Base-by-base conservation (phyloP, 768 basidiomycete species). In the Sarcodon sp. region DNA sequence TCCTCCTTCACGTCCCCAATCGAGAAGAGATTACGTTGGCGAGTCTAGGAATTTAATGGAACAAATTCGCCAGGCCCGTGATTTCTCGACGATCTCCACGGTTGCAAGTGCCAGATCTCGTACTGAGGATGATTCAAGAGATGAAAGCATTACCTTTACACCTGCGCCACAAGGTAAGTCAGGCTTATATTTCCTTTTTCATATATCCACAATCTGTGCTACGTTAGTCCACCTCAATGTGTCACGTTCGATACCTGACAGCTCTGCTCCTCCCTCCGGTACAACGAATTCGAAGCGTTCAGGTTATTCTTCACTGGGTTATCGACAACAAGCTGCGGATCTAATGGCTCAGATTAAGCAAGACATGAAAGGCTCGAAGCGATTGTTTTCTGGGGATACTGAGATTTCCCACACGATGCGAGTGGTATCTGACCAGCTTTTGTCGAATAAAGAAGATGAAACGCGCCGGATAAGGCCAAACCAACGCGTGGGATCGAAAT, bases 291-390 rank as follows among this genome's bases (percentile, higher is more conserved):
- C 39, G 8, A 63, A 61, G 16, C 60, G 61, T 9, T 65, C 64
- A 15, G 55, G 67, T 3, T 76, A 77, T 50, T 80, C 83, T 0
- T 81, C 85, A 7, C 68, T 79, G 16, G 75, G 73, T 7, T 87
- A 87, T 60, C 77, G 88, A 37, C 70, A 78, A 54, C 80, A 87
- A 54, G 90, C 87, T 10, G 84, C 78, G 7, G 78, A 71, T 21
- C 64, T 93, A 43, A 90, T 93, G 85, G 83, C 83, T 21, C 85
- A 88, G 54, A 89, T 92, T 53, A 83, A 83, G 63, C 74, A 70
- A 49, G 86, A 87, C 55, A 78, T 88, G 72, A 79, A 77, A 56
- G 75, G 79, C 4, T 73, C 76, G 46, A 87, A 87, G 61, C 79
- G 83, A 10, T 55, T 86, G 1, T 83, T 84, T 57, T 83, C 83